Conservation (phyloP, 495 filamentous ascomycete genomes). For the Neurospora pannonica region DNA sequence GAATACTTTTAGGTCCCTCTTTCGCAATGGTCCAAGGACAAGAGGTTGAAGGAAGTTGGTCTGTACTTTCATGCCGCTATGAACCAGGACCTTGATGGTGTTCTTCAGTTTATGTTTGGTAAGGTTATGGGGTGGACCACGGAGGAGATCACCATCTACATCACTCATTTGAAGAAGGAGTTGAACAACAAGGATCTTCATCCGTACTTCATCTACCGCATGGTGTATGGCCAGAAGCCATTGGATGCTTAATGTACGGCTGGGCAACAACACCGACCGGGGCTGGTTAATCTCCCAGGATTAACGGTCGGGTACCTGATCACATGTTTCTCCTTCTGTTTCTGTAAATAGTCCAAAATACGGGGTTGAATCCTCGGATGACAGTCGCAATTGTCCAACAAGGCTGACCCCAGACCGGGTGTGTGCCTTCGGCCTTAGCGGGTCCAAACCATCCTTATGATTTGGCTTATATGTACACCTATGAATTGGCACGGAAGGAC, state of each 20-base stretch:
- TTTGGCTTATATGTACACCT: no score
- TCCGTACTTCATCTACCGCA: constrained; percentile 8
- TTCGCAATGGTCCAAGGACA: constrained; percentile 15
- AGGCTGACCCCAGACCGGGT: no score
- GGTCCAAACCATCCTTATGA: no score
- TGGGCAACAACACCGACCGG: not conserved
- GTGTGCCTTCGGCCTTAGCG: no score
- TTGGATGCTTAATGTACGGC: not conserved
- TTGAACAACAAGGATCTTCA: constrained; percentile 5
- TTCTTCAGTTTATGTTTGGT: constrained; percentile 14
- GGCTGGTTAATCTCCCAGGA: not conserved
- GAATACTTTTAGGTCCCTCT: not conserved
- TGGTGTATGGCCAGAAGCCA: constrained; percentile 26
- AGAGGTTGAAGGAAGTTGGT: constrained; percentile 41
- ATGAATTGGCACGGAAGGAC: no score
- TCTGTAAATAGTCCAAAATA: not conserved
- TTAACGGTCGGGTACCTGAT: not conserved
- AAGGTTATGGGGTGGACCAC: constrained; percentile 21
- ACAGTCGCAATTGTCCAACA: no score
- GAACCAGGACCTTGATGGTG: constrained; percentile 19
- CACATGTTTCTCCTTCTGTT: not conserved
- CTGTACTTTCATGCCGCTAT: constrained; percentile 13
- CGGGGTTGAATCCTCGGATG: no score
- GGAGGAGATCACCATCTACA: not conserved
- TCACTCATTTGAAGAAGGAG: not conserved